Base-by-base conservation (phyloP, 2,329 filamentous ascomycete species). In the Fusarium anthophilum region DNA sequence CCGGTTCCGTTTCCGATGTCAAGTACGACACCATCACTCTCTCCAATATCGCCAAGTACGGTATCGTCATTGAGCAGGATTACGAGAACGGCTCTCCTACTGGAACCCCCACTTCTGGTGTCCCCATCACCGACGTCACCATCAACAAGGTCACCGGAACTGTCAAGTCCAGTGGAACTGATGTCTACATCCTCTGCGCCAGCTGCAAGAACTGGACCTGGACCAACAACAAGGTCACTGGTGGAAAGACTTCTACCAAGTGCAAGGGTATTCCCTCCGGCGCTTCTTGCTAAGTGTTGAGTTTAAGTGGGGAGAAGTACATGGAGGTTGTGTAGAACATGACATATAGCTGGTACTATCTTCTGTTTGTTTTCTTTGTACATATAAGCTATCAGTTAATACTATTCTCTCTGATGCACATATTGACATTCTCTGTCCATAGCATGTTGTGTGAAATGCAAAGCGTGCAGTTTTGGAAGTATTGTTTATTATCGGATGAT, bases 161-260 rank as follows among this genome's bases (percentile, higher is more conserved):
- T 8, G 86, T 88, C 53, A 66, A 78, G 39, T 79, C 79, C 5
- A 73, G 72, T 13, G 85, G 76, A n/a, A 83, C 80, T 26, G 79
- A 86, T 57, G 79, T 89, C 70, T 87, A 87, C 75, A 87, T 90
- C 63, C 84, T 89, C 22, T 90, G 89, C 73, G 89, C 84, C 20
- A 80, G 78, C 45, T 87, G 85, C 38, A 82, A 83, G 62, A 82
- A 84, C 80, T 91, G 88, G 87, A 87, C 83, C 22, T 90, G 87
- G 86, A 82, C 78, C 20, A 83, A 80, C 51, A 84, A 87, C 69
- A 78, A 70, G 48, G 81, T 90, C 43, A 87, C 86, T 26, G 89
- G 89, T 44, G 89, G 89, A 56, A 83, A 86, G 76, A 84, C 63
- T n/a, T 77, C 73, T 12, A 55, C 50, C 53, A 69, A 69, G 47